Percentiles rank a stretch among this genome's conserved stretches.
Evolutionary conservation across 2,329 filamentous ascomycete genomes (phyloP).

Genomic region (Scleromitrula shiraiana): DNA sequence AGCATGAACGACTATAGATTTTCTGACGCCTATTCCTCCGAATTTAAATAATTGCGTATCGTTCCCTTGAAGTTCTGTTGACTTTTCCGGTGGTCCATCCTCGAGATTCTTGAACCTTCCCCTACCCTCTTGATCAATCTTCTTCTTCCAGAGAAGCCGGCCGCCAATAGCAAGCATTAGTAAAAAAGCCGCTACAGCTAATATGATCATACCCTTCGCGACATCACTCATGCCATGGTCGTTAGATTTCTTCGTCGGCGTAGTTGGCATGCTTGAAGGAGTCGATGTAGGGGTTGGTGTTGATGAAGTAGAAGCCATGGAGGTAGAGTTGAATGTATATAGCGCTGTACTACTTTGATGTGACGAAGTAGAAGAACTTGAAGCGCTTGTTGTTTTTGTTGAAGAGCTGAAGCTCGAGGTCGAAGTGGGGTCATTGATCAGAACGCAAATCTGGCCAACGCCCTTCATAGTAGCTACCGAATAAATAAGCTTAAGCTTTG

Average conservation of each 20-base stretch:
- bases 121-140: background rate
- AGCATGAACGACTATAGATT: background rate
- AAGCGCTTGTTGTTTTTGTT: slow-evolving; percentile 1
- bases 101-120: slow-evolving; percentile 6
- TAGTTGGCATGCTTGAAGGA: background rate
- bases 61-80: slow-evolving; percentile 3
- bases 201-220: slow-evolving; percentile 1
- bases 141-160: background rate
- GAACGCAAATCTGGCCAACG: slow-evolving; percentile 6
- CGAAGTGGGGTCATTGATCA: slow-evolving; percentile 5
- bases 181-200: background rate
- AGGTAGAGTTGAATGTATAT: background rate
- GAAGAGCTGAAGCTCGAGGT: background rate
- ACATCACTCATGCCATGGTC: background rate
- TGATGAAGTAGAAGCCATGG: background rate
- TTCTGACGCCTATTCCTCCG: slow-evolving; percentile 3
- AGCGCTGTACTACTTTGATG: background rate
- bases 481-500: background rate
- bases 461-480: slow-evolving; percentile 7
- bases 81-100: background rate
- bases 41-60: slow-evolving; percentile 4
- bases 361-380: background rate
- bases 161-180: background rate
- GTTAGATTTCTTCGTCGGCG: background rate
- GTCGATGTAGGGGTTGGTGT: background rate